phyloP scores from a whole-genome alignment of 2,329 filamentous ascomycete species.

The Paecilomyces dactylethromorphus region DNA sequence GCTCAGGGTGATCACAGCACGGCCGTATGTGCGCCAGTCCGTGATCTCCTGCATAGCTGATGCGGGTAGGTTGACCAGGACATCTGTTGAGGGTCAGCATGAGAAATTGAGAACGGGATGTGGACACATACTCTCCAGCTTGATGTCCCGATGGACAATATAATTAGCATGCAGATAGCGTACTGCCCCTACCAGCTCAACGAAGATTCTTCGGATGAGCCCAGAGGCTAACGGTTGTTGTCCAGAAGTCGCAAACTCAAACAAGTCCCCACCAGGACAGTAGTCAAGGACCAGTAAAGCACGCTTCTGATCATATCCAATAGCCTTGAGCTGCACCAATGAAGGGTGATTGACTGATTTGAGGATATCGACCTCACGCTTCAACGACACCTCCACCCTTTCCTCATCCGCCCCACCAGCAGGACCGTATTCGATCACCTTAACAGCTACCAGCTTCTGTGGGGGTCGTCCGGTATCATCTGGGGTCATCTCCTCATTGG shows the following conservation, averaged over 20 bases:
- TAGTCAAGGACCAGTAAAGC: constrained; percentile 85
- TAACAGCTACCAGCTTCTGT: constrained; percentile 86
- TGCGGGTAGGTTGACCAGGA: constrained; percentile 77
- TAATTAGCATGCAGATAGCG: constrained; percentile 75
- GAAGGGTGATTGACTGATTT: constrained; percentile 82
- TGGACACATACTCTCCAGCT: constrained; percentile 76
- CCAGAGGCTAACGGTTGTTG: constrained; percentile 60
- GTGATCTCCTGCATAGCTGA: constrained; percentile 58
- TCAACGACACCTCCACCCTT: constrained; percentile 85
- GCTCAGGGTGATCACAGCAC: constrained; percentile 80
- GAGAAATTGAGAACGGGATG: background rate
- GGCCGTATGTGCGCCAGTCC: constrained; percentile 69
- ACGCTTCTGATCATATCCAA: constrained; percentile 74
- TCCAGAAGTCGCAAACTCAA: constrained; percentile 77
- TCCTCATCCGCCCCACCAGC: constrained; percentile 90
- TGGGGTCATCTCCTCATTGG: constrained; percentile 40
- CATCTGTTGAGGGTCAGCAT: constrained; percentile 52
- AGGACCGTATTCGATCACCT: constrained; percentile 91
- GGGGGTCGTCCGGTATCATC: constrained; percentile 26
- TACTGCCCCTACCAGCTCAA: constrained; percentile 80
- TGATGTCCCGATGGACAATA: constrained; percentile 96
- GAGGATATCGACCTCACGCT: constrained; percentile 92
- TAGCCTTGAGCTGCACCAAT: constrained; percentile 84
- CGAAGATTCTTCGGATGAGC: constrained; percentile 77
- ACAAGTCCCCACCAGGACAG: constrained; percentile 89